Conservation (phyloP, 2,329 filamentous ascomycete genomes). For the Aspergillus japonicus region DNA sequence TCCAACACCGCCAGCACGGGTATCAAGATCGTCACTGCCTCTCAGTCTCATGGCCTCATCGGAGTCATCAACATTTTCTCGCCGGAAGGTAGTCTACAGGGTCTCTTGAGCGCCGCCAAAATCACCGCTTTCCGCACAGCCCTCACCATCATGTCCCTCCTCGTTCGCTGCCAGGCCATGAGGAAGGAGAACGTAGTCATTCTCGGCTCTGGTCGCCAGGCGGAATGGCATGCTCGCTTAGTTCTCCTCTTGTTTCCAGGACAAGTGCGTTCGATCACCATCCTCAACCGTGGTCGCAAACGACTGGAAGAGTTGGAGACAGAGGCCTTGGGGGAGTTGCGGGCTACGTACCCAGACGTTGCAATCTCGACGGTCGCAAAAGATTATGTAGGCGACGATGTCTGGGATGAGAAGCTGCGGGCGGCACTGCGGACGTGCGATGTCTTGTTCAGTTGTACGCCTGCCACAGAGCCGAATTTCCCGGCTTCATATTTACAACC, state of each 20-base stretch:
- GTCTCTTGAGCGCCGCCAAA: conserved; percentile 70
- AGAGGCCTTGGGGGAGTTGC: conserved; percentile 33
- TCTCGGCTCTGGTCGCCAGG: conserved; percentile 52
- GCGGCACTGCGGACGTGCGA: conserved; percentile 36
- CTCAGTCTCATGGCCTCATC: conserved; percentile 46
- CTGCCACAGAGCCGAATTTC: conserved; percentile 47
- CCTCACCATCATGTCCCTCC: conserved; percentile 66
- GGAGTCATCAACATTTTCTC: conserved; percentile 70
- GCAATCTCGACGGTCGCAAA: conserved; percentile 47
- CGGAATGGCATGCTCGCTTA: conserved; percentile 51
- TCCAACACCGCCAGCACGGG: conserved; percentile 63
- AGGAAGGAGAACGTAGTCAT: conserved; percentile 42
- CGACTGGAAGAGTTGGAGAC: conserved; percentile 53
- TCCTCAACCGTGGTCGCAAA: conserved; percentile 69
- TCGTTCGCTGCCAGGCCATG: conserved; percentile 46
- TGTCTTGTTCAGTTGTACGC: conserved; percentile 53
- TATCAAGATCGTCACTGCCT: conserved; percentile 68
- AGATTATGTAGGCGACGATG: conserved; percentile 59
- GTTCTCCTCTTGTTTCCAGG: conserved; percentile 48
- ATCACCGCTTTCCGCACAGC: conserved; percentile 80
- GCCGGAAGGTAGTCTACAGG: conserved; percentile 60
- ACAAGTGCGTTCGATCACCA: conserved; percentile 63
- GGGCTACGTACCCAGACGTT: conserved; percentile 37
- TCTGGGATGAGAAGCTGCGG: conserved; percentile 30
- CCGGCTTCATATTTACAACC: conserved; percentile 37